phyloP scores from a whole-genome alignment of 164 flowering plant genomes.

The Liriodendron chinense region DNA sequence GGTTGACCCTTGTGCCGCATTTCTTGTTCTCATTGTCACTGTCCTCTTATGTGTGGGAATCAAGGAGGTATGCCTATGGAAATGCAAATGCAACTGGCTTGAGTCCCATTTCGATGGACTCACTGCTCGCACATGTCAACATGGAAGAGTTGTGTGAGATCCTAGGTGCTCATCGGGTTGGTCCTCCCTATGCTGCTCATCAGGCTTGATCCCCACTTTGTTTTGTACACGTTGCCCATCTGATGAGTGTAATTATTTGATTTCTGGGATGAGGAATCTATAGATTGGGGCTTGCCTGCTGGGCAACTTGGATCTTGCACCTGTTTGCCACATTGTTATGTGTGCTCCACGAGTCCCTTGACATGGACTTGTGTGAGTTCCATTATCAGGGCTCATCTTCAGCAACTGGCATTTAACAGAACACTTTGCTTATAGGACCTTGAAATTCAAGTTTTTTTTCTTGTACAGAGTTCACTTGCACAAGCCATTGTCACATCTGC shows the following conservation, averaged over 20 bases:
- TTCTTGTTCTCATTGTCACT: constrained; percentile 71
- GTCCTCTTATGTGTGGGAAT: constrained; percentile 82
- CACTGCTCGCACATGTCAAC: neutral
- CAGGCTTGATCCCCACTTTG: too few relatives aligned
- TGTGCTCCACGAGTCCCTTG: neutral
- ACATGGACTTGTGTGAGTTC: neutral
- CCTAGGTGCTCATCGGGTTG: neutral
- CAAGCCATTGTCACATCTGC: constrained; percentile 78
- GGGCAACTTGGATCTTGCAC: neutral
- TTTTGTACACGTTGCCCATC: neutral
- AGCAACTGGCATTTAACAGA: neutral
- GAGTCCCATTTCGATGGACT: neutral
- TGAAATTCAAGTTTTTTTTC: neutral
- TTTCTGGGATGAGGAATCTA: neutral
- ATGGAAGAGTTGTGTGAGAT: neutral
- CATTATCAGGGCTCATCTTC: neutral
- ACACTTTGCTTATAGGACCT: neutral
- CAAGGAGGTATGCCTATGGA: constrained; percentile 62
- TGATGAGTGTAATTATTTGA: neutral
- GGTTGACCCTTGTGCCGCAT: constrained; percentile 92
- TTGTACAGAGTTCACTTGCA: constrained; percentile 64
- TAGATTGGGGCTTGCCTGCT: too few relatives aligned
- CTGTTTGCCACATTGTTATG: neutral
- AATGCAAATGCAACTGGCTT: neutral
- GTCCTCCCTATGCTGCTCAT: neutral